Percentiles rank a stretch among this genome's conserved stretches.
Evolutionary conservation across 208 protist genomes (phyloP).

Genomic region (Crithidia expoeki): DNA sequence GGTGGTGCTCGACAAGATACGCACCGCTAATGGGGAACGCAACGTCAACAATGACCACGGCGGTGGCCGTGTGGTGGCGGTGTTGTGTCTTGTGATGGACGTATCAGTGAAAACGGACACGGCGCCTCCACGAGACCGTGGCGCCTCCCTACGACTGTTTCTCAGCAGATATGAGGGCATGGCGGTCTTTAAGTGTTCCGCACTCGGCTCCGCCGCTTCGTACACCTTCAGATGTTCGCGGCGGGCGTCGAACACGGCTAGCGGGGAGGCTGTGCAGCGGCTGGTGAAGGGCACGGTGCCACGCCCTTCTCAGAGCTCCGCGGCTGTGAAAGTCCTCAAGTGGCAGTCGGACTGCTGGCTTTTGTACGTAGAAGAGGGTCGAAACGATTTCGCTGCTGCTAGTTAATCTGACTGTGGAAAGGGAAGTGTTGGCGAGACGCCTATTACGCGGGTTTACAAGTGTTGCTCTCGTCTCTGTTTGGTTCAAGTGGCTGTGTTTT

Average conservation of each 20-base stretch:
- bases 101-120: background rate
- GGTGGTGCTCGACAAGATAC: background rate
- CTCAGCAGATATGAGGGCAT: background rate
- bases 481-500: no score
- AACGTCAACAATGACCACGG: background rate
- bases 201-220: background rate
- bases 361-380: no score
- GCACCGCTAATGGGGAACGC: background rate
- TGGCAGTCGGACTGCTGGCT: no score
- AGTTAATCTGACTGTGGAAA: no score
- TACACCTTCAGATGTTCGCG: background rate
- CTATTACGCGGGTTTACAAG: no score
- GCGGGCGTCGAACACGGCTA: background rate
- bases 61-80: background rate
- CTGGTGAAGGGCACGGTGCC: background rate
- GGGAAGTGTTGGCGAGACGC: no score
- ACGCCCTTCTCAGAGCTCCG: background rate
- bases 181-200: background rate
- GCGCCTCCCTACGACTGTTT: background rate
- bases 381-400: no score
- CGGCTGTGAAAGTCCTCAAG: no score
- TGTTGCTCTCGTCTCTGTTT: no score
- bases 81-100: background rate
- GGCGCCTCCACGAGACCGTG: background rate
- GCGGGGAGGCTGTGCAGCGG: slow-evolving; percentile 1